Percentiles rank a stretch among this genome's conserved stretches.
Evolutionary conservation across 441 rosid species (phyloP).

Genomic region (Bocquillonia castaneifolia): DNA sequence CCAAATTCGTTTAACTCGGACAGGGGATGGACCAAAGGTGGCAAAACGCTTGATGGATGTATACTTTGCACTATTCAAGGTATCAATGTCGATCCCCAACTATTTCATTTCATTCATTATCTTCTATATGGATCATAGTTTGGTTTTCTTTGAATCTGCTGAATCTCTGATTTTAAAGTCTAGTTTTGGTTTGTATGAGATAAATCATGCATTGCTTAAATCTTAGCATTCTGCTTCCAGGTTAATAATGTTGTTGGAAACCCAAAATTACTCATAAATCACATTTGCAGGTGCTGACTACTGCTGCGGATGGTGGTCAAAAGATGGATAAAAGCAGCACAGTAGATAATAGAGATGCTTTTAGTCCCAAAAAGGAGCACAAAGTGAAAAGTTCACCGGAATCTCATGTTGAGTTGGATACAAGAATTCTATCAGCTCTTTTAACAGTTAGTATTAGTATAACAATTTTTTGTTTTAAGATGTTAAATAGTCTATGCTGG

Average conservation of each 20-base stretch:
- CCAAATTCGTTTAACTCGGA: constrained; percentile 68
- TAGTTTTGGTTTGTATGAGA: too few species aligned
- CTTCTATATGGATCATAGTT: background rate
- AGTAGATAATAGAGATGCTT: constrained; percentile 24
- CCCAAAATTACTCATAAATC: constrained; percentile 11
- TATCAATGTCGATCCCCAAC: constrained; percentile 24
- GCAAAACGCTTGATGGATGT: constrained; percentile 91
- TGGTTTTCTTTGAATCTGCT: background rate
- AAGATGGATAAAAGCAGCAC: constrained; percentile 34
- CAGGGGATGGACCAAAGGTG: constrained; percentile 84
- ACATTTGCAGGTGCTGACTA: constrained; percentile 58
- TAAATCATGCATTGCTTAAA: background rate
- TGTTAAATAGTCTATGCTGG: background rate
- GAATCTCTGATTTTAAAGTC: too few species aligned
- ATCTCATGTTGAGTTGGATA: constrained; percentile 82
- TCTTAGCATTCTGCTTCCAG: background rate
- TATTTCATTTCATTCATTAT: constrained; percentile 1
- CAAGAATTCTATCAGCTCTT: constrained; percentile 85
- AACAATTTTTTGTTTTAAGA: background rate
- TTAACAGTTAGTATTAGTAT: constrained; percentile 53
- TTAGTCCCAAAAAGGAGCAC: constrained; percentile 33
- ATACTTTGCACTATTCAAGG: constrained; percentile 93
- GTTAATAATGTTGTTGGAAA: constrained; percentile 5
- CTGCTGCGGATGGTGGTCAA: constrained; percentile 46
- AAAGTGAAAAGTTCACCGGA: constrained; percentile 40